Base-by-base conservation (phyloP, 192 early-diverging fungal genomes). In the Entomortierella beljakovae region DNA sequence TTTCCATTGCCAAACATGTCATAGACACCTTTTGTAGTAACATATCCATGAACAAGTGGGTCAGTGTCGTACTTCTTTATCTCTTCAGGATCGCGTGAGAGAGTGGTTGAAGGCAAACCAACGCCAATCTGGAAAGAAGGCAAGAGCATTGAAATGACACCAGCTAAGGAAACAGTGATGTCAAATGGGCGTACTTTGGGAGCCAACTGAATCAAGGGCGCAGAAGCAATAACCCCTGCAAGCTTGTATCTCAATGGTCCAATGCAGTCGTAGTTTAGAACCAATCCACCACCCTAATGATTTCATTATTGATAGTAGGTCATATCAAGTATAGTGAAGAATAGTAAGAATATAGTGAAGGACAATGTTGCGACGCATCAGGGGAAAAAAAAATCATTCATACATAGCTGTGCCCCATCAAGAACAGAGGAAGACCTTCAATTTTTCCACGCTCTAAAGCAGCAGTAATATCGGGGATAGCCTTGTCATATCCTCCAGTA, bases 321-420 rank as follows among this genome's bases (percentile, higher is more conserved):
- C 6, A 16, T 16, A 55, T 16, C 32, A 57, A 13, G 34, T 31
- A 33, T 34, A 57, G 34, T 16, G 20, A 57, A 28, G 29, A 33
- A 7, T 4, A 23, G 54, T 13, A 57, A 60, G 34, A 18, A 57
- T 7, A 28, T 56, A 31, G 9, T 18, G 31, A 33, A 1, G 23
- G 15, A 53, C 16, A 25, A 25, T 3, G 54, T 15, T 26, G 29
- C 10, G 54, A 22, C 23, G 37, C 3, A 37, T 25, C 3, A 57
- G 35, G n/a, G 22, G 22, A 35, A n/a, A 31, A 33, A 25, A 20
- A 8, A 20, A 23, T 20, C 23, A 1, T 34, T 51, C 64, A 20
- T 82, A 79, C 84, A 81, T 86, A 85, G 35, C 80, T 82, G 49
- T 87, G 86, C 16, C 87, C 85, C 72, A 87, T 81, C 22, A 88